These are phyloP conservation scores for Noccaea caerulescens DNA, from an alignment of 345 rosid species.

Conservation along the genomic window DNA sequence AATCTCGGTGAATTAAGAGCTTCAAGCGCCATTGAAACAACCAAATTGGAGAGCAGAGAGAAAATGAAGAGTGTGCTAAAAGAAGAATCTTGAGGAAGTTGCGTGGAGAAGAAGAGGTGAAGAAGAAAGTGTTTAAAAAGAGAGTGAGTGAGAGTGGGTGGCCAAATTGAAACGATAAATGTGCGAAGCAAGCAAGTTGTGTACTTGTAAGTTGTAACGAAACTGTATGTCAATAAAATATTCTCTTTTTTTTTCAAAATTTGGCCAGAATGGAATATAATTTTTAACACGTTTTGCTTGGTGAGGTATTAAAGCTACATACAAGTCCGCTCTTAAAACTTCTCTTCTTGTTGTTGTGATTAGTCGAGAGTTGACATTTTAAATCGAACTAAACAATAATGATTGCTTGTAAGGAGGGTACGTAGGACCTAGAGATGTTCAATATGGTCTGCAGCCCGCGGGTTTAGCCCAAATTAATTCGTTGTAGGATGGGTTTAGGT, in stretches of 20 bases:
- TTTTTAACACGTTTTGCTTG: conserved; percentile 33
- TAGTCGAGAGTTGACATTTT: conserved; percentile 25
- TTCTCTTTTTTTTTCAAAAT: not conserved
- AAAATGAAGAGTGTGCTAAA: not conserved
- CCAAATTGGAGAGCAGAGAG: not conserved
- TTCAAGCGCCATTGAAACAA: conserved; percentile 52
- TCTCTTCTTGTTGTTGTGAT: not conserved
- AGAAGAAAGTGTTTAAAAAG: conserved; percentile 8
- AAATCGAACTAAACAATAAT: conserved; percentile 12
- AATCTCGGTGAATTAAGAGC: conserved; percentile 51
- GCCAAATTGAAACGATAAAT: conserved; percentile 33
- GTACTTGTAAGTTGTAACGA: conserved; percentile 26
- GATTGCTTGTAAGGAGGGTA: not conserved
- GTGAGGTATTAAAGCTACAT: conserved; percentile 10
- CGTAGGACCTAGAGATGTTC: too few relatives aligned
- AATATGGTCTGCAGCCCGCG: too few relatives aligned
- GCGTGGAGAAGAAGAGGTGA: conserved; percentile 34
- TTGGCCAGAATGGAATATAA: conserved; percentile 24
- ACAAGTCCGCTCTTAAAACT: conserved; percentile 16
- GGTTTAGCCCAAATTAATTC: too few relatives aligned
- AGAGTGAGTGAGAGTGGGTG: conserved; percentile 41
- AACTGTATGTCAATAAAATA: conserved; percentile 18
- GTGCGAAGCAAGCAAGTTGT: conserved; percentile 36
- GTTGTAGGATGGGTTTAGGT: too few relatives aligned
- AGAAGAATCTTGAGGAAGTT: conserved; percentile 48